These are phyloP conservation scores for Cystofilobasidium bisporidii DNA, from an alignment of 768 basidiomycete genomes.

Conservation along the genomic window DNA sequence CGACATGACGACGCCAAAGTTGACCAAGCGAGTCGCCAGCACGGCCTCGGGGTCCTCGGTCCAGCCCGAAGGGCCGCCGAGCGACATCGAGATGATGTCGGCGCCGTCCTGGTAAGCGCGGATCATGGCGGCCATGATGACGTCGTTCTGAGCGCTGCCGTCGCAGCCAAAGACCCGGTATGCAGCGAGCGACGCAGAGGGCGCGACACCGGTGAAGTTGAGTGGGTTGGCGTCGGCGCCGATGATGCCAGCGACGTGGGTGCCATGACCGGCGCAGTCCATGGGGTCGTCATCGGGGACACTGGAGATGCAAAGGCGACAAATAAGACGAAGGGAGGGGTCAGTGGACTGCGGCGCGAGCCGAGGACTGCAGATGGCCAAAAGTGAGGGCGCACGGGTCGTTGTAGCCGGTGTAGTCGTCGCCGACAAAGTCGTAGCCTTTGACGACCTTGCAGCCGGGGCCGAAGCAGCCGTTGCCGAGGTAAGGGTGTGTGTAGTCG, in stretches of 20 bases:
- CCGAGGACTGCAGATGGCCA: not conserved
- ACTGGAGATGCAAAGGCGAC: not conserved
- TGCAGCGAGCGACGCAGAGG: constrained; percentile 47
- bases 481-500: constrained; percentile 16
- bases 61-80: constrained; percentile 57
- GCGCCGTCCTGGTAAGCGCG: constrained; percentile 32
- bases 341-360: not conserved
- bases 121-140: constrained; percentile 47
- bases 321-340: no score
- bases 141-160: constrained; percentile 43
- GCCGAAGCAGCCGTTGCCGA: constrained; percentile 24
- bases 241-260: constrained; percentile 49
- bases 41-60: constrained; percentile 50
- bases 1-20: constrained; percentile 48
- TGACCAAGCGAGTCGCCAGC: constrained; percentile 53
- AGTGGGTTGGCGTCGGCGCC: constrained; percentile 54
- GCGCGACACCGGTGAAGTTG: constrained; percentile 64
- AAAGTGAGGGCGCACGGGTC: not conserved
- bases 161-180: constrained; percentile 55
- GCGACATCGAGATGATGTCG: constrained; percentile 58
- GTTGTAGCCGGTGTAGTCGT: constrained; percentile 8
- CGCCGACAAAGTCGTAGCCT: constrained; percentile 27
- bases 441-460: constrained; percentile 15
- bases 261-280: constrained; percentile 39
- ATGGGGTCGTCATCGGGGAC: constrained; percentile 37